Base-by-base conservation (phyloP, 108 stramenopile species). In the Asterionellopsis glacialis region DNA sequence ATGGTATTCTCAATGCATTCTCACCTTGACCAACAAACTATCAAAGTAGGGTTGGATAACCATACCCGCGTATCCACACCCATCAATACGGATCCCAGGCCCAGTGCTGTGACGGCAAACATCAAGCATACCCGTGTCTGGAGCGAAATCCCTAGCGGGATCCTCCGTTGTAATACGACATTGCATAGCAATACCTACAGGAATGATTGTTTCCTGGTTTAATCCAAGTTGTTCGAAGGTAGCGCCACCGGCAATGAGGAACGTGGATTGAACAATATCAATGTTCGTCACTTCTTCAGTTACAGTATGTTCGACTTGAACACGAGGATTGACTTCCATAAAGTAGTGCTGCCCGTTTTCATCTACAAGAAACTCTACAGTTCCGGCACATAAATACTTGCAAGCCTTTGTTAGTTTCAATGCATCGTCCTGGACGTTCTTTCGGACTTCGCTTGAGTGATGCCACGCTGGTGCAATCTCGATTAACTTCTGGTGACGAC, bases 311-410 rank as follows among this genome's bases (percentile, higher is more conserved):
- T 92, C 91, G 22, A 93, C 94, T 74, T 95, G 94, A 15, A 96
- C 68, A 10, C 85, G 82, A 12, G 96, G 93, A 65, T 97, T 97
- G 14, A 95, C 90, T 74, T 97, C 96, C 72, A 94, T 89, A 63
- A 97, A 96, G 71, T 90, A 96, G 66, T 92, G 82, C 38, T 83
- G 52, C 23, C 87, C 82, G 57, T 85, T 52, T 68, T 94, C 73
- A 61, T 98, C 97, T 23, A 98, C 95, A 13, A 98, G 64, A 63
- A 97, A 98, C 75, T 98, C 97, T 7, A 97, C 95, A 7, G 97
- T 98, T 23, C 96, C 97, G 11, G 96, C 95, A 65, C 94, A 94
- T 55, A 77, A 60, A 77, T 96, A 96, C 21, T 94, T 92, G 49
- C 85, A 88, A 28, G 55, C 33, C 23, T 59, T 55, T 53, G 85